These are phyloP conservation scores for Cladophialophora carrionii DNA, from an alignment of 2,329 filamentous ascomycete genomes.

Conservation along the genomic window DNA sequence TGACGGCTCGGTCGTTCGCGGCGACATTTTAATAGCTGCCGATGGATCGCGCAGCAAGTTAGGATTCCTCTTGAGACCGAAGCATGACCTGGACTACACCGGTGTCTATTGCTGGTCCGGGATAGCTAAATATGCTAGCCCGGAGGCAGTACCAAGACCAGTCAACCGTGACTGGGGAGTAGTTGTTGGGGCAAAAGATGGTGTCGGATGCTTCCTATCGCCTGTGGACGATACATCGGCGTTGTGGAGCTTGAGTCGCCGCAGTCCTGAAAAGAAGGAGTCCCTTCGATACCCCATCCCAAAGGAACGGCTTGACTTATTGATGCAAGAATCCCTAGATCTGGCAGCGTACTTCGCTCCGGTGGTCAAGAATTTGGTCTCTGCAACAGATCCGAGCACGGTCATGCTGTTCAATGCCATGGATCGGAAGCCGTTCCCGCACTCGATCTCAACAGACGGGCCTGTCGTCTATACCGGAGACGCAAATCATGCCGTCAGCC, in stretches of 20 bases:
- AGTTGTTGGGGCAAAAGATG: constrained; percentile 45
- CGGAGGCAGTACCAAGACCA: constrained; percentile 41
- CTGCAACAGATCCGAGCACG: constrained; percentile 47
- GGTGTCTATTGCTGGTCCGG: constrained; percentile 50
- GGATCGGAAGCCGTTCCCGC: constrained; percentile 52
- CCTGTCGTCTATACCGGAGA: constrained; percentile 55
- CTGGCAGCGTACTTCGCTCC: constrained; percentile 46
- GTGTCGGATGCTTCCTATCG: constrained; percentile 51
- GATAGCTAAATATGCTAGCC: constrained; percentile 44
- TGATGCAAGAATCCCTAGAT: constrained; percentile 35
- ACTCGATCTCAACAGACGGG: constrained; percentile 42
- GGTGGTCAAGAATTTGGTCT: constrained; percentile 49
- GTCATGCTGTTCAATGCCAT: constrained; percentile 48
- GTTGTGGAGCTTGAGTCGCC: constrained; percentile 51
- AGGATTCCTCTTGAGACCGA: constrained; percentile 46
- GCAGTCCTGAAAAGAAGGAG: constrained; percentile 21
- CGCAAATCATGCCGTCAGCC: constrained; percentile 55
- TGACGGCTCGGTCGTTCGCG: constrained; percentile 20
- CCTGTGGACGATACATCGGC: constrained; percentile 49
- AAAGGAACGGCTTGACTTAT: constrained; percentile 20
- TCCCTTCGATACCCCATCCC: constrained; percentile 26
- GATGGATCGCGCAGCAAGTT: constrained; percentile 54
- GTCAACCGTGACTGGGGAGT: constrained; percentile 48
- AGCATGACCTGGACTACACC: constrained; percentile 47
- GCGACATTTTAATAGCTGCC: constrained; percentile 52